These are phyloP conservation scores for Zygotorulaspora mrakii DNA, from an alignment of 1,139 yeast species.

Conservation along the genomic window DNA sequence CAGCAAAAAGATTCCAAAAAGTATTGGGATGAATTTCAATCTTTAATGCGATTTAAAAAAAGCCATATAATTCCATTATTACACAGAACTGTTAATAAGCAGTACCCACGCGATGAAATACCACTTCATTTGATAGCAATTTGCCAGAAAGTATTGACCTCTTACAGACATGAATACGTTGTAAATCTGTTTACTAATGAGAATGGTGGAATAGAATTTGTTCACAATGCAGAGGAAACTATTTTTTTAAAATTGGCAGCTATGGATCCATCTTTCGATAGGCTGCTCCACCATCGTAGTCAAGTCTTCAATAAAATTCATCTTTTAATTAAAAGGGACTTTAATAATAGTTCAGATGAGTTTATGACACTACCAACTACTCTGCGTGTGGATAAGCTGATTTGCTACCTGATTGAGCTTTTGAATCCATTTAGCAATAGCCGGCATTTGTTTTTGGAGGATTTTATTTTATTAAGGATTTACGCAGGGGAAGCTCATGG, in stretches of 20 bases:
- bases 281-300: slow-evolving; percentile 19
- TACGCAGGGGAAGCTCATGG: slow-evolving; percentile 31
- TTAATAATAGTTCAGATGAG: slow-evolving; percentile 10
- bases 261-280: slow-evolving; percentile 29
- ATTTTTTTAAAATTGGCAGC: slow-evolving; percentile 24
- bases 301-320: slow-evolving; percentile 18
- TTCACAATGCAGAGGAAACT: slow-evolving; percentile 19
- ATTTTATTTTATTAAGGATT: slow-evolving; percentile 28
- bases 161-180: slow-evolving; percentile 22
- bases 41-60: slow-evolving; percentile 9
- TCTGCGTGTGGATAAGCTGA: slow-evolving; percentile 19
- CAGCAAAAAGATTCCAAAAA: slow-evolving; percentile 4
- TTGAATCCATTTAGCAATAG: slow-evolving; percentile 5
- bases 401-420: slow-evolving; percentile 10
- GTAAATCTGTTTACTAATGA: slow-evolving; percentile 15
- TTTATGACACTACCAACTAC: slow-evolving; percentile 21
- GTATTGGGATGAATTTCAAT: slow-evolving; percentile 11
- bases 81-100: slow-evolving; percentile 7
- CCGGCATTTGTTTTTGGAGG: slow-evolving; percentile 21
- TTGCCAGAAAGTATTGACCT: slow-evolving; percentile 17
- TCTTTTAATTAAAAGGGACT: slow-evolving; percentile 12
- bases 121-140: slow-evolving; percentile 12
- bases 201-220: slow-evolving; percentile 9
- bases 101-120: slow-evolving; percentile 3
- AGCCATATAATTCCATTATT: slow-evolving; percentile 11